Evolutionary conservation across 192 early-diverging fungal genomes (phyloP), one percentile per base, ranked within the genome.

Genomic region (Oehlia diaphana): DNA sequence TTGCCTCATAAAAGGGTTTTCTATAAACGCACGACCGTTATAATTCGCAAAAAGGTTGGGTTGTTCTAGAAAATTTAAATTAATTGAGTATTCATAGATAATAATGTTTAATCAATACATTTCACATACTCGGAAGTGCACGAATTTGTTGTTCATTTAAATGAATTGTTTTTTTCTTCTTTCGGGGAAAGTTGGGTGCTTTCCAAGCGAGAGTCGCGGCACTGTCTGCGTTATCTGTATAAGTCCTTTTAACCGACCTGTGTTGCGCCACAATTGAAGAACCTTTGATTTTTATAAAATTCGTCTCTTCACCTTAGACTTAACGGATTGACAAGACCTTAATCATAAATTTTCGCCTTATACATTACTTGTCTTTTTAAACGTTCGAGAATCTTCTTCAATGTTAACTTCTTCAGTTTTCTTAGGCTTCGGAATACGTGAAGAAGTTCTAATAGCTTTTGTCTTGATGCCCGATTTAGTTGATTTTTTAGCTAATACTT

Each of bases 1-100:
- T 19, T 67, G 65, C 19, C 33, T 67, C 65, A 67, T 67, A 31
- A 67, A 67, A 33, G 65, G 65, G 23, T 67, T 67, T 33, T 67
- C 65, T 10, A 28, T 67, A 67, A 67, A 67, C 28, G 65, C 65
- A 67, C 33, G 65, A 31, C 28, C 65, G 23, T 67, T 67, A 28
- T 67, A 67, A 33, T 67, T 67, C 16, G 4, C 65, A 67, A 33
- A 67, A 58, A 58, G 14, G 2, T 35, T 67, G 2, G 65, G 31
- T 19, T 67, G 65, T 35, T 67, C 65, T 67, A 67, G 14, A 67
- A 31, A 35, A 5, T 16, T 66, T 23, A 5, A n/a, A 23, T 14
- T 33, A n/a, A 67, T 67, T 7, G 10, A 67, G 28, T 2, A 12
- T 67, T 66, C 16, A 35, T 16, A 12, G 16, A 35, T 33, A 31